A percentile compares a stretch with the other conserved stretches of the same genome.
Evolutionary conservation across 2,329 filamentous ascomycete species (phyloP).

Genomic region (Tetracladium maxilliforme): DNA sequence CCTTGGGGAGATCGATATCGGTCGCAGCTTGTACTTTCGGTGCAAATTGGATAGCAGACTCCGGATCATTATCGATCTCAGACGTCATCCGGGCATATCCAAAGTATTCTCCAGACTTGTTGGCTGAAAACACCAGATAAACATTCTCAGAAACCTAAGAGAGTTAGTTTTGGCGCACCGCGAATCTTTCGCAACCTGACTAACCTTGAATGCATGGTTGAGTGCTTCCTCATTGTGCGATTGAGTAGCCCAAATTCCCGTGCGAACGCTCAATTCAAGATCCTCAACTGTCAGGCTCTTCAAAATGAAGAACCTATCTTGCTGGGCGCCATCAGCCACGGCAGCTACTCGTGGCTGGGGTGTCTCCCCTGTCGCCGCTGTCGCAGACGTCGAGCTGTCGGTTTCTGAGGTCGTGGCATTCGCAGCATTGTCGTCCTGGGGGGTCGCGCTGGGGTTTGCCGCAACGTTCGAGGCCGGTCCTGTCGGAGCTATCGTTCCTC

Average conservation of each 20-base stretch:
- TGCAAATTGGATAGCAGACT: slow-evolving; percentile 53
- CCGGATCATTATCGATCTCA: slow-evolving; percentile 63
- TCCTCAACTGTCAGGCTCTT: slow-evolving; percentile 90
- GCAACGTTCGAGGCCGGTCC: slow-evolving; percentile 14
- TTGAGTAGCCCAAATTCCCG: slow-evolving; percentile 87
- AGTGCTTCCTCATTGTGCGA: slow-evolving; percentile 78
- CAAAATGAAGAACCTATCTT: slow-evolving; percentile 78
- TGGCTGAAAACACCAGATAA: slow-evolving; percentile 87
- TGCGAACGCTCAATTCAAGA: slow-evolving; percentile 74
- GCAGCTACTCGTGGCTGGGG: too few species aligned
- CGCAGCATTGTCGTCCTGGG: slow-evolving; percentile 2
- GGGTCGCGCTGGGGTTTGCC: slow-evolving; percentile 6
- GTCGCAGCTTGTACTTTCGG: slow-evolving; percentile 44
- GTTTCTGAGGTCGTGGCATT: too few species aligned
- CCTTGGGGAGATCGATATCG: slow-evolving; percentile 57
- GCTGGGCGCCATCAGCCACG: slow-evolving; percentile 15
- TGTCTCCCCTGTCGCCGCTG: slow-evolving; percentile 2
- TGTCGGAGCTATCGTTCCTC: slow-evolving; percentile 11
- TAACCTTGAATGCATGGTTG: slow-evolving; percentile 70
- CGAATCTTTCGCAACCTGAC: slow-evolving; percentile 9
- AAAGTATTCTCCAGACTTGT: slow-evolving; percentile 95
- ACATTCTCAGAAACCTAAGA: slow-evolving; percentile 63
- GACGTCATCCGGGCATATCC: slow-evolving; percentile 88
- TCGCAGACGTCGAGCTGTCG: slow-evolving; percentile 4
- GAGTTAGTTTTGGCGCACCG: slow-evolving; percentile 4